Percentiles rank a stretch among this genome's conserved stretches.
phyloP scores from a whole-genome alignment of 352 stramenopile species.

The Pythium plurisporium region DNA sequence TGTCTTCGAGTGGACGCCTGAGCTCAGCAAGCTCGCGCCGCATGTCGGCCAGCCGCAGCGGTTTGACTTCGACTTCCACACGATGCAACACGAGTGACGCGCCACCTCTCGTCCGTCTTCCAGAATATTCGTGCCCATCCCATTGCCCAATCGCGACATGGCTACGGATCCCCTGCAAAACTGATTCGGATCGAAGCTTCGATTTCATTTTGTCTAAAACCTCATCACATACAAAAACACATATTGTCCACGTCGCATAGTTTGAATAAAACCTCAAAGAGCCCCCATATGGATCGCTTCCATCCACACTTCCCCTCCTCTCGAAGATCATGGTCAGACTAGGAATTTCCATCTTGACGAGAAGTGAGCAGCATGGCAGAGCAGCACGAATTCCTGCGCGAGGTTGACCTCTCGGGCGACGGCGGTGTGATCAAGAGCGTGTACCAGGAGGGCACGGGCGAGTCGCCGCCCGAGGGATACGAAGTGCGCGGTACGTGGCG shows the following conservation, averaged over 20 bases:
- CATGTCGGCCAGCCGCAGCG: constrained; percentile 32
- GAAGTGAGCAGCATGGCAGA: constrained; percentile 17
- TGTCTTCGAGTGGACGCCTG: constrained; percentile 60
- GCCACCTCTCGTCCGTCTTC: constrained; percentile 24
- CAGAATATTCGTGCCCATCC: constrained; percentile 37
- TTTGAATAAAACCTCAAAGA: constrained; percentile 18
- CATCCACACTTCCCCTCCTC: background rate
- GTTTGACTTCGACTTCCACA: constrained; percentile 40
- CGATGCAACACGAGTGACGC: constrained; percentile 28
- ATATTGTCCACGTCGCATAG: constrained; percentile 10
- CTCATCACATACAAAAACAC: constrained; percentile 8
- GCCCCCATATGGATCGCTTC: too few species aligned
- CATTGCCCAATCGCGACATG: background rate
- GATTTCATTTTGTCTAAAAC: constrained; percentile 5
- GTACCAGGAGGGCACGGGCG: constrained; percentile 84
- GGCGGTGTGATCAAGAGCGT: constrained; percentile 92
- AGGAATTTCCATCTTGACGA: constrained; percentile 15
- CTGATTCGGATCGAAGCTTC: constrained; percentile 15
- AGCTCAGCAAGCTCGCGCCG: constrained; percentile 15
- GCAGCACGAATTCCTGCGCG: constrained; percentile 18
- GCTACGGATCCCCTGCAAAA: constrained; percentile 11
- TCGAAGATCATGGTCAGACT: background rate
- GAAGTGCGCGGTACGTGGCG: constrained; percentile 64
- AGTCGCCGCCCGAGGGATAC: constrained; percentile 68
- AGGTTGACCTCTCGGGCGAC: constrained; percentile 80